Percentiles rank a stretch among this genome's conserved stretches.
These are phyloP conservation scores for Scopulariopsis brevicaulis DNA, from an alignment of 2,329 filamentous ascomycete species.

Conservation along the genomic window DNA sequence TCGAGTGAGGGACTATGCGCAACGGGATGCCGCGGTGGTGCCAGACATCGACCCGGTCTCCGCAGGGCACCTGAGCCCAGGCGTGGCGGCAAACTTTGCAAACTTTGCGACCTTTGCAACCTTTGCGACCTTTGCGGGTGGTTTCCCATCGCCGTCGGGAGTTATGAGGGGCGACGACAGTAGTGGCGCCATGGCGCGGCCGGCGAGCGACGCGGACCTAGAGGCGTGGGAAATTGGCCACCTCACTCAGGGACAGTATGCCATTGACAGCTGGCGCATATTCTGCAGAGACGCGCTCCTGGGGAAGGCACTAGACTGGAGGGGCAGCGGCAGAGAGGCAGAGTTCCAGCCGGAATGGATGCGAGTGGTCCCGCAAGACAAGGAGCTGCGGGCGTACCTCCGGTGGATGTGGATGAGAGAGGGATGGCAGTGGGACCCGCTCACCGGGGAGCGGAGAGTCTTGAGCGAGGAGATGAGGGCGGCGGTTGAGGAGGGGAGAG, in stretches of 20 bases:
- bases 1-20: conserved; percentile 35
- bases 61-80: neutral
- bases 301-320: conserved; percentile 54
- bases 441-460: conserved; percentile 50
- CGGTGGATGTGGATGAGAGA: conserved; percentile 89
- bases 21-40: conserved; percentile 16
- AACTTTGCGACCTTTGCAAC: conserved; percentile 4
- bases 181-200: neutral
- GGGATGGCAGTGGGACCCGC: conserved; percentile 70
- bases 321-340: conserved; percentile 37
- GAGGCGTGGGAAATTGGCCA: conserved; percentile 76
- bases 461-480: conserved; percentile 39
- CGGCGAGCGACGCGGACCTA: conserved; percentile 8
- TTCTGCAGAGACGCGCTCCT: conserved; percentile 77
- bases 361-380: conserved; percentile 70
- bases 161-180: neutral
- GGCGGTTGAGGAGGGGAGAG: conserved; percentile 45
- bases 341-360: conserved; percentile 84
- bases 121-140: conserved; percentile 1
- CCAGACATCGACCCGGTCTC: conserved; percentile 7
- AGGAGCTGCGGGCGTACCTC: conserved; percentile 78
- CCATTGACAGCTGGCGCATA: conserved; percentile 84
- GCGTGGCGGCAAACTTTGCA: neutral
- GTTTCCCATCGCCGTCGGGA: neutral
- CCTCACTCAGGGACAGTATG: conserved; percentile 71